phyloP scores from a whole-genome alignment of 345 rosid species.

The Eucalyptus grandis region DNA sequence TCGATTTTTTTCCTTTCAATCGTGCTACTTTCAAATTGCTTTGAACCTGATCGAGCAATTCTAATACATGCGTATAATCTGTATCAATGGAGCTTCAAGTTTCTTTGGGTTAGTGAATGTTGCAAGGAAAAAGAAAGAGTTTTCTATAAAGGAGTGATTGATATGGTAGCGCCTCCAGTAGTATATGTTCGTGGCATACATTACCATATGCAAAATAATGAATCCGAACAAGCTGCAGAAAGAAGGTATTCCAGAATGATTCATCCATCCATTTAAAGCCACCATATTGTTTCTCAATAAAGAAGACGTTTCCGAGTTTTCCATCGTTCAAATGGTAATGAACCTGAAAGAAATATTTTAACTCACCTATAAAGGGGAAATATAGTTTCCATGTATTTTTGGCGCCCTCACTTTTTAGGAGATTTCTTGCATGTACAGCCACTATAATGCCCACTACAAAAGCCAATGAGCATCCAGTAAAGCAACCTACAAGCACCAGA shows the following conservation, averaged over 20 bases:
- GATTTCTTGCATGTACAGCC: slow-evolving; percentile 32
- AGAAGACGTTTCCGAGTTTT: not conserved
- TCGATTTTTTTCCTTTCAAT: not conserved
- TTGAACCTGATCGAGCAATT: not conserved
- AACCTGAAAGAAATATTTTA: not conserved
- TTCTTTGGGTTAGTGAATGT: not conserved
- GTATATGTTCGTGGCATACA: slow-evolving; percentile 42
- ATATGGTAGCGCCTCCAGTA: slow-evolving; percentile 51
- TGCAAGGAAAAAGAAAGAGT: not conserved
- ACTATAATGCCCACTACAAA: slow-evolving; percentile 23
- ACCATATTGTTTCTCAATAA: not conserved
- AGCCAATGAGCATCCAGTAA: slow-evolving; percentile 47
- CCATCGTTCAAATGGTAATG: not conserved
- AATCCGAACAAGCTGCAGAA: slow-evolving; percentile 52
- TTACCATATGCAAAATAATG: slow-evolving; percentile 45
- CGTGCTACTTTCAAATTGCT: not conserved
- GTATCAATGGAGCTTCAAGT: not conserved
- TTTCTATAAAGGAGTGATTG: slow-evolving; percentile 41
- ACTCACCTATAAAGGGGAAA: slow-evolving; percentile 64
- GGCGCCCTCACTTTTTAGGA: slow-evolving; percentile 31
- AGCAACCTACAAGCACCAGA: slow-evolving; percentile 28
- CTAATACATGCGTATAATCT: not conserved
- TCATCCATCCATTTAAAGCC: not conserved
- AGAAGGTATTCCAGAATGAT: not conserved
- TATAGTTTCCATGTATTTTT: slow-evolving; percentile 37